Evolutionary conservation across 108 stramenopile species (phyloP), one percentile per base, ranked within the genome.

Genomic region (Cyclotella kingstonii): DNA sequence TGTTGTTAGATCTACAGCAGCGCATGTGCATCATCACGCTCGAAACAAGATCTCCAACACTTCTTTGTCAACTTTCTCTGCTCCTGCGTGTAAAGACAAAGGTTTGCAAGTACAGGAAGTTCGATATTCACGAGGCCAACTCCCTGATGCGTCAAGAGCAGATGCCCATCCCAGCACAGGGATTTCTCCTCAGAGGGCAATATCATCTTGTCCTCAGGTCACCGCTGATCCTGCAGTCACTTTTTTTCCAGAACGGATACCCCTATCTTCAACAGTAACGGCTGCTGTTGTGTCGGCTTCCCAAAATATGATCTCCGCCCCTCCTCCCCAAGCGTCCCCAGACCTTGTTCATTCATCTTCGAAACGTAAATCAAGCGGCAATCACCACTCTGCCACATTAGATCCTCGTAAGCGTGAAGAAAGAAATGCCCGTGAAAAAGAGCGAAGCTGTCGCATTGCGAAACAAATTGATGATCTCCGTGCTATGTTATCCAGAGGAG

Each of bases 361-460:
- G 9, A 11, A 38, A 38, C 53, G 53, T 1, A 36, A 28, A 35
- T 40, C 63, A 11, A 55, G 44, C 12, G 65, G 41, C 36, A 57
- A 56, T 15, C 60, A 54, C 53, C 46, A 48, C 34, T 54, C 60
- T 25, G 55, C 55, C 38, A 49, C 66, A 29, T 15, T 63, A 11
- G 72, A 77, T 35, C 83, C 82, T 0, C 23, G 40, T 22, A 93
- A 85, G 47, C 73, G 91, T 4, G 84, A 88, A 54, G 89, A 94
- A 77, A 78, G 93, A 4, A 94, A 94, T 65, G 84, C 83, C 35
- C 77, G 93, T 14, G 93, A 94, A 60, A 94, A 94, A 67, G 89
- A 91, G 46, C 74, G 93, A 47, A 88, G 86, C 63, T 87, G 88
- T 60, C 85, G 89, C 15, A 94, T 94, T 21, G 84, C 89, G 4